These are phyloP conservation scores for Komagataella ulmi DNA, from an alignment of 805 yeast genomes.

Conservation along the genomic window DNA sequence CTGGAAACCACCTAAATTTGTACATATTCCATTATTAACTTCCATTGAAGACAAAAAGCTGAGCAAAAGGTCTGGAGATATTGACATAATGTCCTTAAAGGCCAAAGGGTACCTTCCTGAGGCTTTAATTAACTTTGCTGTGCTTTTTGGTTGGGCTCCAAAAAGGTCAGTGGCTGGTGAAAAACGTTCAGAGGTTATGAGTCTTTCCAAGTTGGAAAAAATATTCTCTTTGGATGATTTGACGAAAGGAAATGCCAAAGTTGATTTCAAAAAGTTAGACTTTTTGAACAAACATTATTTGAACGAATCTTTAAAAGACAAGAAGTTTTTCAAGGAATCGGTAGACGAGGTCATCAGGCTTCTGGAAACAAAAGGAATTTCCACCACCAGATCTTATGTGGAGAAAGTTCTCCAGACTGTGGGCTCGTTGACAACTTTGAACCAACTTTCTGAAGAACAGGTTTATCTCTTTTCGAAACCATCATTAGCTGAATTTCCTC, in stretches of 20 bases:
- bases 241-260: conserved; percentile 91
- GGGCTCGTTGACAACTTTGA: conserved; percentile 34
- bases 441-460: conserved; percentile 36
- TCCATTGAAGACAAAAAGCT: conserved; percentile 61
- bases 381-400: conserved; percentile 19
- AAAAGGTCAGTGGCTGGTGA: conserved; percentile 36
- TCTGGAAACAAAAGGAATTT: conserved; percentile 7
- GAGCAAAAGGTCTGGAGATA: conserved; percentile 78
- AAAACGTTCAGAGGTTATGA: conserved; percentile 36
- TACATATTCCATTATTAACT: conserved; percentile 87
- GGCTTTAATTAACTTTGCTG: conserved; percentile 77
- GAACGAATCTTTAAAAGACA: conserved; percentile 22
- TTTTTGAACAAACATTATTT: conserved; percentile 71
- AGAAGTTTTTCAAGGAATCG: conserved; percentile 23
- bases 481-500: conserved; percentile 4
- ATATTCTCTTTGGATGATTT: conserved; percentile 56
- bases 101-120: conserved; percentile 67
- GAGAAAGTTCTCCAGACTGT: conserved; percentile 25
- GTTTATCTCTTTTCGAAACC: conserved; percentile 29
- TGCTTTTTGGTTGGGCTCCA: conserved; percentile 93
- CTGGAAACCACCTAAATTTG: conserved; percentile 69
- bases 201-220: conserved; percentile 34
- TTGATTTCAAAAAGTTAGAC: conserved; percentile 60
- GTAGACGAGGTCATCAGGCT: conserved; percentile 17
- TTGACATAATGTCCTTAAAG: conserved; percentile 48